Percentiles rank a stretch among this genome's conserved stretches.
Evolutionary conservation across 2,329 filamentous ascomycete genomes (phyloP).

Genomic region (Septoria petroselini): DNA sequence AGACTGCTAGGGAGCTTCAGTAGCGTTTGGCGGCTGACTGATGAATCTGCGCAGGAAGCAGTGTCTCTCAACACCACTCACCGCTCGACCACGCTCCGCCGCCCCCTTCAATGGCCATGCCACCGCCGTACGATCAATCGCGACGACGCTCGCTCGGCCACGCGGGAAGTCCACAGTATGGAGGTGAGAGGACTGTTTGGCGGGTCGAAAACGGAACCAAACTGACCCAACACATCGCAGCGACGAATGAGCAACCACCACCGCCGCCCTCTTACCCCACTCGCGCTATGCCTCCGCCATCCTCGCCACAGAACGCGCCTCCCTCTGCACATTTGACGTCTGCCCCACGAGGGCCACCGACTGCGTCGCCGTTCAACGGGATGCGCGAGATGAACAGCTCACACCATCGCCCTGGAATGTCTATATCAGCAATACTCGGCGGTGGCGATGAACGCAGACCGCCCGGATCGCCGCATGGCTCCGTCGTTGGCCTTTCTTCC

Average conservation of each 20-base stretch:
- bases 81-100: slow-evolving; percentile 19
- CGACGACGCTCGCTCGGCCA: slow-evolving; percentile 46
- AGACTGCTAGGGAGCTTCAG: slow-evolving; percentile 5
- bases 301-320: slow-evolving; percentile 47
- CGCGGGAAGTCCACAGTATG: slow-evolving; percentile 33
- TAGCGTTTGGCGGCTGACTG: slow-evolving; percentile 13
- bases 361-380: slow-evolving; percentile 46
- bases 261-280: slow-evolving; percentile 42
- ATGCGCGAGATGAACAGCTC: slow-evolving; percentile 56
- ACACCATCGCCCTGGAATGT: slow-evolving; percentile 64
- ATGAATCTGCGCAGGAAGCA: slow-evolving; percentile 7
- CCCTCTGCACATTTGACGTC: slow-evolving; percentile 37
- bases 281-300: slow-evolving; percentile 51
- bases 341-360: slow-evolving; percentile 45
- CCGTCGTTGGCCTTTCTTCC: slow-evolving; percentile 30
- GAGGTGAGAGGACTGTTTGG: slow-evolving; percentile 20
- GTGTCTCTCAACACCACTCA: slow-evolving; percentile 10
- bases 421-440: slow-evolving; percentile 70
- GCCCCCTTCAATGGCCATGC: slow-evolving; percentile 35
- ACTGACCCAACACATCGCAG: slow-evolving; percentile 19
- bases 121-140: slow-evolving; percentile 43
- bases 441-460: slow-evolving; percentile 33
- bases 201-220: neutral
- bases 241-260: slow-evolving; percentile 33
- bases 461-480: slow-evolving; percentile 36